These are phyloP conservation scores for Moesziomyces sp. DNA, from an alignment of 1,284 basidiomycete genomes.

Conservation along the genomic window DNA sequence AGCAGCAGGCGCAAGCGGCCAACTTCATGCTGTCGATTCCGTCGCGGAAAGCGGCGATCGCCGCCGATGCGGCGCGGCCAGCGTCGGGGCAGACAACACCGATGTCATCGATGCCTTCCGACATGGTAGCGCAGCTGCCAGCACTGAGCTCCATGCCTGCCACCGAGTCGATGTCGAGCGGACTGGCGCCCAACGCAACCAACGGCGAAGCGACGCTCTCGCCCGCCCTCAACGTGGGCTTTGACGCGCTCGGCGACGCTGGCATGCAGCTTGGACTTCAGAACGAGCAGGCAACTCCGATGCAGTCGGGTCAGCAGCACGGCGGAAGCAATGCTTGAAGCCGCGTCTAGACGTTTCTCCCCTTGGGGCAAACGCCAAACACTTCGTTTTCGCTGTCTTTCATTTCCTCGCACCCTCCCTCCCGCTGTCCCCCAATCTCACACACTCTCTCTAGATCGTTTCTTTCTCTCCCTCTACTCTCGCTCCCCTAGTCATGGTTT, in stretches of 20 bases:
- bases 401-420: conserved; percentile 2
- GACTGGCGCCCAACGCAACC: conserved; percentile 21
- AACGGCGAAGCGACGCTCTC: conserved; percentile 25
- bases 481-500: not conserved
- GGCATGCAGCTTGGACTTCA: conserved; percentile 23
- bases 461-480: not conserved
- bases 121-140: conserved; percentile 51
- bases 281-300: conserved; percentile 6
- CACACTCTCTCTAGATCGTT: not conserved
- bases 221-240: conserved; percentile 30
- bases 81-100: conserved; percentile 50
- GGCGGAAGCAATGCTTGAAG: not conserved
- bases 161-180: conserved; percentile 23
- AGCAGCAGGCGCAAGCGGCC: conserved; percentile 55
- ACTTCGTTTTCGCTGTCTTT: conserved; percentile 2
- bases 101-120: conserved; percentile 55
- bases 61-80: conserved; percentile 33
- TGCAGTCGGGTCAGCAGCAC: conserved; percentile 11
- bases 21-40: conserved; percentile 59
- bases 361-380: too few species aligned
- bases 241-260: conserved; percentile 27
- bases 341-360: not conserved
- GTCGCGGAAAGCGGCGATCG: conserved; percentile 37
- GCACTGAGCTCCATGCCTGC: conserved; percentile 37
- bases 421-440: not conserved